Evolutionary conservation across 345 rosid genomes (phyloP).

Genomic region (Microthlaspi erraticum): DNA sequence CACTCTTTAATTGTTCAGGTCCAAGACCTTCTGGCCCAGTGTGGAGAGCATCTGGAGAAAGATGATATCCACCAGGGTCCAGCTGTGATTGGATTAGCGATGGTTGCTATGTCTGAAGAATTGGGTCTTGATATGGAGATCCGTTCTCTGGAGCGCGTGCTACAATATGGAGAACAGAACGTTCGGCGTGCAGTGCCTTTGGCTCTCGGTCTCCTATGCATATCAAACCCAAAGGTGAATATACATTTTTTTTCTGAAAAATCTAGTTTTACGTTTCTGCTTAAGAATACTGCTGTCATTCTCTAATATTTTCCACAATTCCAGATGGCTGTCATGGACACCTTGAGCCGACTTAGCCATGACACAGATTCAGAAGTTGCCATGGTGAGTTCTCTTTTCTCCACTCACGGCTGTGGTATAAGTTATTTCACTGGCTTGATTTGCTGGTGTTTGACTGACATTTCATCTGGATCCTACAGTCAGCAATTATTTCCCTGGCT

Average conservation of each 20-base stretch:
- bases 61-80: constrained; percentile 92
- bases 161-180: constrained; percentile 94
- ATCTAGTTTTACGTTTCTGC: background rate
- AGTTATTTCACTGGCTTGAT: constrained; percentile 8
- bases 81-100: constrained; percentile 96
- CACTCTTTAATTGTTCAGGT: constrained; percentile 55
- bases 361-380: constrained; percentile 98
- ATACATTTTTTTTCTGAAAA: background rate
- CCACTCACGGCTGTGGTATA: background rate
- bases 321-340: constrained; percentile 96
- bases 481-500: constrained; percentile 88
- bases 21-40: constrained; percentile 86
- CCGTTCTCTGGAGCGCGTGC: constrained; percentile 88
- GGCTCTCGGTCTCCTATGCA: constrained; percentile 97
- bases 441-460: constrained; percentile 5
- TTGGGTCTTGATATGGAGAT: constrained; percentile 97
- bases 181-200: constrained; percentile 90
- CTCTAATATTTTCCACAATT: constrained; percentile 18
- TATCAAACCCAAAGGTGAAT: constrained; percentile 93
- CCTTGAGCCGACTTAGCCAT: constrained; percentile 96
- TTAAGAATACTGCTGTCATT: constrained; percentile 9
- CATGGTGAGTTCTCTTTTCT: constrained; percentile 60
- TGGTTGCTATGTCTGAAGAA: constrained; percentile 99
- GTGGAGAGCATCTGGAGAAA: constrained; percentile 88
- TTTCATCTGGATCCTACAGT: constrained; percentile 55